These are phyloP conservation scores for Dryas alaskensis DNA, from an alignment of 306 rosid genomes.

Conservation along the genomic window DNA sequence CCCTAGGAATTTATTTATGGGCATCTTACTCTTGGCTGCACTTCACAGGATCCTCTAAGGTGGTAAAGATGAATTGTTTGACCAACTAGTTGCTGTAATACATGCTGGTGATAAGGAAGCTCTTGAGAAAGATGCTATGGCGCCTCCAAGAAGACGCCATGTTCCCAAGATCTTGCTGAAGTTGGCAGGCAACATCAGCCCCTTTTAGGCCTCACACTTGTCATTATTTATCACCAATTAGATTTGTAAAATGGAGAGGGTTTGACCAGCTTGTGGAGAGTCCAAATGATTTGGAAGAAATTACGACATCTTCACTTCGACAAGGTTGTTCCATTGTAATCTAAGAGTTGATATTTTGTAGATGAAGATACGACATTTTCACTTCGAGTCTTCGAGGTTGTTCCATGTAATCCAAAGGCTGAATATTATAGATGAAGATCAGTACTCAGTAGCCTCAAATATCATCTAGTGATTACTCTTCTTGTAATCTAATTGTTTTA, in stretches of 20 bases:
- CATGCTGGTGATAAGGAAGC: constrained; percentile 74
- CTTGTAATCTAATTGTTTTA: constrained; percentile 2
- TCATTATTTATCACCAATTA: not conserved
- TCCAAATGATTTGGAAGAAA: not conserved
- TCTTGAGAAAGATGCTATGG: constrained; percentile 56
- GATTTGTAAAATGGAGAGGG: not conserved
- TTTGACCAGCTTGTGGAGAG: not conserved
- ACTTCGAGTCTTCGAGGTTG: not conserved
- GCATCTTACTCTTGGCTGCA: constrained; percentile 2
- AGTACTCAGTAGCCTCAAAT: not conserved
- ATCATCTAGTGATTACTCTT: not conserved
- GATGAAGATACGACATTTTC: not conserved
- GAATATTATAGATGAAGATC: not conserved
- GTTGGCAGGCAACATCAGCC: constrained; percentile 68
- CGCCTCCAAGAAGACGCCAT: constrained; percentile 69
- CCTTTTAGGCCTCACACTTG: constrained; percentile 45
- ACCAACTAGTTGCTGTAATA: constrained; percentile 53
- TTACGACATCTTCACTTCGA: not conserved
- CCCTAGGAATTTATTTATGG: not conserved
- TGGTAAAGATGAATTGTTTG: constrained; percentile 77
- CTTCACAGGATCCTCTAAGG: constrained; percentile 89
- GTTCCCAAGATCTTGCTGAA: constrained; percentile 79
- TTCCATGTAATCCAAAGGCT: not conserved
- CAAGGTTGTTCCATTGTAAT: not conserved
- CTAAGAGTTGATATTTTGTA: not conserved